Conservation (phyloP, 1,284 basidiomycete genomes). For the Marasmius fiardii region DNA sequence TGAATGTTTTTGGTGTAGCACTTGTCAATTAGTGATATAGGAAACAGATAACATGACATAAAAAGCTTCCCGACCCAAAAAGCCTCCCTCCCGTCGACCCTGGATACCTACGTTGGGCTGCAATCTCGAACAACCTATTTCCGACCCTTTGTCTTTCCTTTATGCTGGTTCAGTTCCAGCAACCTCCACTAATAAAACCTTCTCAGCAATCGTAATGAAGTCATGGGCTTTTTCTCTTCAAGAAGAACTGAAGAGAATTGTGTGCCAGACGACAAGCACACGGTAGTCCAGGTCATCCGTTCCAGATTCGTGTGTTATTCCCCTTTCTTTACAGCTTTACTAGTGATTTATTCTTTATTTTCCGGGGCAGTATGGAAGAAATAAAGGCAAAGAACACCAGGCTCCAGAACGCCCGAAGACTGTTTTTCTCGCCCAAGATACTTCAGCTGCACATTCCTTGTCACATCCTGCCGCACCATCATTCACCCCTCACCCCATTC, state of each 20-base stretch:
- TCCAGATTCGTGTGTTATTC: slow-evolving; percentile 64
- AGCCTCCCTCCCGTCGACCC: no score
- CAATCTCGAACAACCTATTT: no score
- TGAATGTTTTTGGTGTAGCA: no score
- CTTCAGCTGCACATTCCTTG: slow-evolving; percentile 36
- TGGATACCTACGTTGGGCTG: no score
- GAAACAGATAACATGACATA: no score
- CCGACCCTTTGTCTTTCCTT: background rate
- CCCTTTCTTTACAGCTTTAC: no score
- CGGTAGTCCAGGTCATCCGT: slow-evolving; percentile 63
- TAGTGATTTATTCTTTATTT: background rate
- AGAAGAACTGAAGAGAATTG: slow-evolving; percentile 38
- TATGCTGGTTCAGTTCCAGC: slow-evolving; percentile 4
- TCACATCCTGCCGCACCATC: slow-evolving; percentile 20
- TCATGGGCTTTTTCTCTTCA: slow-evolving; percentile 59
- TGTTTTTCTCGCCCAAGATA: slow-evolving; percentile 31
- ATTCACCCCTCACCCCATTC: slow-evolving; percentile 18
- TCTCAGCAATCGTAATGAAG: background rate
- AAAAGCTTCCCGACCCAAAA: no score
- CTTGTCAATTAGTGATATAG: no score
- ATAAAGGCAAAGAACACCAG: slow-evolving; percentile 62
- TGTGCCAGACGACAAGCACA: slow-evolving; percentile 27
- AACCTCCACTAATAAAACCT: background rate
- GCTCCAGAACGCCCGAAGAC: slow-evolving; percentile 27
- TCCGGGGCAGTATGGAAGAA: slow-evolving; percentile 60